Evolutionary conservation across 805 yeast genomes (phyloP).

Genomic region (Komagataella phaffii): DNA sequence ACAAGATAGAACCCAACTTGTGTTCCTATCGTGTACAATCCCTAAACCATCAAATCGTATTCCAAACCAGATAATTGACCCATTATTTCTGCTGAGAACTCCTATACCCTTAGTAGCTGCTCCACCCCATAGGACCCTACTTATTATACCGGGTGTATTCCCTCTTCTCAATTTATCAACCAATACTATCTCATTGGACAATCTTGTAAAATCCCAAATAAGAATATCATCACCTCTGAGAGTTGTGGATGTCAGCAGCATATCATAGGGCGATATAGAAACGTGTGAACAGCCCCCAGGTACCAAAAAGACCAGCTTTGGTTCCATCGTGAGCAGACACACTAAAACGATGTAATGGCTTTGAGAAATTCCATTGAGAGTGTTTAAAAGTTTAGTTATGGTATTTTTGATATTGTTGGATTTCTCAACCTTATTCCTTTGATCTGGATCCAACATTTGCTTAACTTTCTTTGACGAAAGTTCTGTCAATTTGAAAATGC

Average conservation of each 20-base stretch:
- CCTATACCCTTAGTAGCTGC: conserved; percentile 29
- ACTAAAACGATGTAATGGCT: conserved; percentile 25
- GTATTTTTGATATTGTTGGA: conserved; percentile 5
- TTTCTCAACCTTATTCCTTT: not conserved
- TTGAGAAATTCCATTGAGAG: conserved; percentile 13
- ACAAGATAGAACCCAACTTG: conserved; percentile 34
- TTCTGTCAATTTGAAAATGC: conserved; percentile 32
- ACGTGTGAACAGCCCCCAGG: conserved; percentile 50
- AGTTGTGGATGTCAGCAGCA: conserved; percentile 38
- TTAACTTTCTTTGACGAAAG: conserved; percentile 30
- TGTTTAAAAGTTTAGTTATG: conserved; percentile 13
- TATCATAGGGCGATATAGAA: conserved; percentile 49
- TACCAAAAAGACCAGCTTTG: conserved; percentile 33
- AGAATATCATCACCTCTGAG: conserved; percentile 48
- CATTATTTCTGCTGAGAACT: conserved; percentile 36
- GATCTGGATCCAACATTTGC: conserved; percentile 17
- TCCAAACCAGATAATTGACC: conserved; percentile 52
- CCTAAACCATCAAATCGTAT: conserved; percentile 19
- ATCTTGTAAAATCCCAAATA: conserved; percentile 48
- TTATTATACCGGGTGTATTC: conserved; percentile 41
- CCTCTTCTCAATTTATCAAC: conserved; percentile 51
- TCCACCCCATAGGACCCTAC: conserved; percentile 42
- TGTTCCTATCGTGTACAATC: conserved; percentile 5
- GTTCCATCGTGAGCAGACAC: conserved; percentile 28
- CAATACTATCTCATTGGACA: conserved; percentile 34